These are phyloP conservation scores for Nemania abortiva DNA, from an alignment of 2,329 filamentous ascomycete genomes.

Conservation along the genomic window DNA sequence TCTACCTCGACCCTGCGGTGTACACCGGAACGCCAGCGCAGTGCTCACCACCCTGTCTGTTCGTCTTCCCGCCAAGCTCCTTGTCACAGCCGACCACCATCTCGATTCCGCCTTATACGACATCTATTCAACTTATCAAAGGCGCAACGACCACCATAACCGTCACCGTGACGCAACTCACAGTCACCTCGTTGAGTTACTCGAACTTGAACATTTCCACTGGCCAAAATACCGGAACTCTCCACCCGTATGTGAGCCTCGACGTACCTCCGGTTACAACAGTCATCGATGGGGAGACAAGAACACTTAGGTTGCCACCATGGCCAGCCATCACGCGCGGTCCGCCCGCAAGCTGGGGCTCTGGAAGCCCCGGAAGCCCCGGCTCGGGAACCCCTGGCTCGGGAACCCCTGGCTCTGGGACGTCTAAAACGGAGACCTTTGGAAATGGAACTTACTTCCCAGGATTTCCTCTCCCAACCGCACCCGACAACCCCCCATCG, in stretches of 20 bases:
- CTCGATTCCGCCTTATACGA: slow-evolving; percentile 25
- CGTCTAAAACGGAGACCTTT: background rate
- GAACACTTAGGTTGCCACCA: slow-evolving; percentile 21
- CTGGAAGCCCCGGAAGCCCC: no score
- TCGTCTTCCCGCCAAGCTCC: slow-evolving; percentile 21
- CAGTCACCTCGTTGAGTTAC: slow-evolving; percentile 18
- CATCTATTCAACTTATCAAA: slow-evolving; percentile 14
- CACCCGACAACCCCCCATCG: background rate
- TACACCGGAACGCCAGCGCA: slow-evolving; percentile 15
- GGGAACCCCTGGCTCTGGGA: background rate
- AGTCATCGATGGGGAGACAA: slow-evolving; percentile 7
- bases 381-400: background rate
- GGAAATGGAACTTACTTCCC: background rate
- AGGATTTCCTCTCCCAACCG: background rate
- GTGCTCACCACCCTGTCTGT: slow-evolving; percentile 21
- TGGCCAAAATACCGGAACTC: background rate
- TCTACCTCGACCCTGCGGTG: slow-evolving; percentile 8
- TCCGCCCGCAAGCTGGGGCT: slow-evolving; percentile 18
- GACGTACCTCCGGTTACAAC: slow-evolving; percentile 15
- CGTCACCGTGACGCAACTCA: background rate
- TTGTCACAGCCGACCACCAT: slow-evolving; percentile 22
- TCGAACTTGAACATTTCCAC: slow-evolving; percentile 12
- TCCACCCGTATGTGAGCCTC: slow-evolving; percentile 18
- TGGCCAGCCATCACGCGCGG: slow-evolving; percentile 26
- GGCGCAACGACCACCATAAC: slow-evolving; percentile 25